Base-by-base conservation (phyloP, 2,329 filamentous ascomycete species). In the Hansfordia pulvinata region DNA sequence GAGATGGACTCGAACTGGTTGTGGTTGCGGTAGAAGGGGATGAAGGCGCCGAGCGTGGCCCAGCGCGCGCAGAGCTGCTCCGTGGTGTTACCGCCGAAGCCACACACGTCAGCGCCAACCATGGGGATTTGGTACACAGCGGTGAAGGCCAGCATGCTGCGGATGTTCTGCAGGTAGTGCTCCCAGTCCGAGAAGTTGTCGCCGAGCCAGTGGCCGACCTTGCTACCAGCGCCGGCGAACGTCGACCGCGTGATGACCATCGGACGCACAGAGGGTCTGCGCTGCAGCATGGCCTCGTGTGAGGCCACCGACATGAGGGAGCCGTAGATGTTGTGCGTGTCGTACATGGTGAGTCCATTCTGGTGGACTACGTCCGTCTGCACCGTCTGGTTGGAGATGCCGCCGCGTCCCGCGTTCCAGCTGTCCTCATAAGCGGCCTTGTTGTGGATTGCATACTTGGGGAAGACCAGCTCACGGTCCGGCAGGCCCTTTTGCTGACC, bases 251-350 rank as follows among this genome's bases (percentile, higher is more conserved):
- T 83, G 37, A 88, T 80, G 25, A 86, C 59, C 31, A 86, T 46
- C 2, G 81, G 78, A 0, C 80, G 68, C 5, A 71, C 52, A 1
- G 49, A 46, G 0, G 80, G 77, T 0, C 77, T 67, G 7, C 79
- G 68, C 9, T 56, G 50, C 6, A 71, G 48, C 77, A 86, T 80
- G 2, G 80, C 73, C 9, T 62, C 49, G 27, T 69, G 64, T 0
- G 76, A 79, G 4, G 68, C 56, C 11, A 60, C 52, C 2, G 74
- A 77, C 79, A 85, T 86, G 72, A 82, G 74, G 6, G 69, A 67
- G 2, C 81, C 81, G 46, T 81, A 84, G 2, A 85, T 50, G 38
- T 85, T 85, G 47, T 86, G 81, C 0, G 73, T 79, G 38, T 86
- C 81, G 42, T 81, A 83, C 47, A 80, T 70, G 12, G 61, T 58